These are phyloP conservation scores for Pseudopithomyces chartarum DNA, from an alignment of 2,329 filamentous ascomycete genomes.

Conservation along the genomic window DNA sequence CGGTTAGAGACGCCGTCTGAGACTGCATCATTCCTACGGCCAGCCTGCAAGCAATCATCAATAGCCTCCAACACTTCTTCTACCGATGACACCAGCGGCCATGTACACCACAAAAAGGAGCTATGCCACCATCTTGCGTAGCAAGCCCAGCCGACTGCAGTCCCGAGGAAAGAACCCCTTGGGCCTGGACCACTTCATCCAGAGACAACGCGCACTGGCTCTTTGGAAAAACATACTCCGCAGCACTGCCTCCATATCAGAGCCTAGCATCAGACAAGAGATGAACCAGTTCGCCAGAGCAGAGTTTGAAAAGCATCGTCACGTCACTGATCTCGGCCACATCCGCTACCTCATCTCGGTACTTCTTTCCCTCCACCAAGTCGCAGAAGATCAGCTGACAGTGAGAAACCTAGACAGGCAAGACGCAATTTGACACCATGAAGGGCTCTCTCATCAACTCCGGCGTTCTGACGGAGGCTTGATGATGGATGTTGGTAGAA, in stretches of 20 bases:
- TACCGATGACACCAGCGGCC: not conserved
- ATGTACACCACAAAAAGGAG: not conserved
- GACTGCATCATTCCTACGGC: not conserved
- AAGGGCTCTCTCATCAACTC: constrained; percentile 43
- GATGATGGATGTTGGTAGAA: not conserved
- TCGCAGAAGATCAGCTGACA: constrained; percentile 10
- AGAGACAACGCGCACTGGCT: constrained; percentile 52
- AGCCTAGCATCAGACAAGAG: constrained; percentile 42
- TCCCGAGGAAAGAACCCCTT: constrained; percentile 38
- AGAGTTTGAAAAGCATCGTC: constrained; percentile 55
- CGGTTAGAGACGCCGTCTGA: not conserved
- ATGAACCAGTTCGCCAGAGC: constrained; percentile 54
- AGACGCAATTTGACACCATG: constrained; percentile 58
- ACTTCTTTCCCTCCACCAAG: constrained; percentile 15
- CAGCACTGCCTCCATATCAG: constrained; percentile 42
- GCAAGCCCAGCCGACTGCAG: constrained; percentile 34
- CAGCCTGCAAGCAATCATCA: not conserved
- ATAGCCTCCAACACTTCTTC: not conserved
- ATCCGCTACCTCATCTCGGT: constrained; percentile 31
- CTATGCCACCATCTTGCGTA: constrained; percentile 41
- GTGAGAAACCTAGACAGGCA: constrained; percentile 46
- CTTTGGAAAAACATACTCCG: constrained; percentile 56
- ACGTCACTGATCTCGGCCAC: constrained; percentile 49
- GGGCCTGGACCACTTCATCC: constrained; percentile 51
- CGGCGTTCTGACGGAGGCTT: constrained; percentile 16